Base-by-base conservation (phyloP, 371 early-diverging fungal species). In the Circinella minor region DNA sequence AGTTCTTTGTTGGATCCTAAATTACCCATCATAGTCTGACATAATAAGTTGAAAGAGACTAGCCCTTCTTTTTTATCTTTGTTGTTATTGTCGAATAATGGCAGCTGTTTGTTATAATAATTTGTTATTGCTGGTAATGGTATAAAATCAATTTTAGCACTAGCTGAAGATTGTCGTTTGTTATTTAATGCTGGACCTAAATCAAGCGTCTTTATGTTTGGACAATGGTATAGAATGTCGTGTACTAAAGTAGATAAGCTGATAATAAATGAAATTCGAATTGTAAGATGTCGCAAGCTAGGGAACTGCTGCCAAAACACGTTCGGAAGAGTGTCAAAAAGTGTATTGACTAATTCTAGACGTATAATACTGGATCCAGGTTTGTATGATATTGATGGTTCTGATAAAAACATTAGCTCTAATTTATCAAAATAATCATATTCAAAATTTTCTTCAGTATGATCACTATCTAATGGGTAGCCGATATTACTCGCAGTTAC, bases 291-390 rank as follows among this genome's bases (percentile, higher is more conserved):
- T n/a, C 4, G 10, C 14, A 57, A 17, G 14, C 10, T 27, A 4
- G 57, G 57, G 27, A 57, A 27, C 36, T 57, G 57, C 4, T 57
- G 57, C 57, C 57, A 57, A 34, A 57, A 57, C 20, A n/a, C 4
- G 14, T 57, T 34, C 7, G 36, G 57, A 9, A 57, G 34, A 57
- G 34, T 27, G 57, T 34, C 57, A n/a, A 57, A 7, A 6, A 27
- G 15, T 51, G 51, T 15, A 51, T 14, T 51, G 0, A 51, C 15
- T 14, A 51, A 2, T 18, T 27, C 57, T 7, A 57, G 34, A 34
- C 57, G 57, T 34, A 34, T 57, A 8, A 57, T 57, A 54, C 6
- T n/a, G 6, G 15, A 18, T 15, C 20, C 20, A n/a, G 54, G 54
- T 13, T 18, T 8, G 15, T 8, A 57, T 14, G 36, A 57, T 9